These are phyloP conservation scores for Mariannaea elegans DNA, from an alignment of 2,329 filamentous ascomycete species.

Conservation along the genomic window DNA sequence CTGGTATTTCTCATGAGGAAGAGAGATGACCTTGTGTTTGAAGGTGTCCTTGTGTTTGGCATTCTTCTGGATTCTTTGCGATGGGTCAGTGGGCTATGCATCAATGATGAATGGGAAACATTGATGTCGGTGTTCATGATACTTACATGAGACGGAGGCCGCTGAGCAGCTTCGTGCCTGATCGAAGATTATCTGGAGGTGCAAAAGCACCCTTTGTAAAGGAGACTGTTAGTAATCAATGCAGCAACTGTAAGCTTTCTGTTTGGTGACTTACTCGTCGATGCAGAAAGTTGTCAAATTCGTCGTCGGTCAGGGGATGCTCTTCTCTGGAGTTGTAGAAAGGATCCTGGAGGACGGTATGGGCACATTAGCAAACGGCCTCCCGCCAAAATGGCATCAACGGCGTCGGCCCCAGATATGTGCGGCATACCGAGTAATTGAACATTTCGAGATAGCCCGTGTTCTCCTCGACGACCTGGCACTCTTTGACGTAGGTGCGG, in stretches of 20 bases:
- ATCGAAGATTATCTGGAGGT: constrained; percentile 52
- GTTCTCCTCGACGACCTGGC: constrained; percentile 58
- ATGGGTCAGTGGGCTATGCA: constrained; percentile 4
- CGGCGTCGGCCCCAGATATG: not conserved
- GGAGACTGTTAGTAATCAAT: not conserved
- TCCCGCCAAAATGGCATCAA: not conserved
- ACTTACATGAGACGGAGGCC: constrained; percentile 66
- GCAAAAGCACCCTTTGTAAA: constrained; percentile 62
- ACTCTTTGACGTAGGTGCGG: constrained; percentile 56
- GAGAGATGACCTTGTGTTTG: constrained; percentile 61
- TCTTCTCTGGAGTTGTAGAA: constrained; percentile 60
- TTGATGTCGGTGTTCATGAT: not conserved
- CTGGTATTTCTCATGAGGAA: constrained; percentile 60
- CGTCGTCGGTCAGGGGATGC: constrained; percentile 60
- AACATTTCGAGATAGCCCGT: constrained; percentile 67
- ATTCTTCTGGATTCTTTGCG: constrained; percentile 62
- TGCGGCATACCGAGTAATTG: constrained; percentile 63
- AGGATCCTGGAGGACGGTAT: constrained; percentile 52
- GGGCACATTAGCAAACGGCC: not conserved
- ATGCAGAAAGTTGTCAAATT: constrained; percentile 66
- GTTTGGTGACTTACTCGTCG: constrained; percentile 52
- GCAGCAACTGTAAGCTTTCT: too few species aligned
- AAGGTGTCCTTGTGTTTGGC: constrained; percentile 68
- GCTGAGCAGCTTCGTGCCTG: constrained; percentile 56
- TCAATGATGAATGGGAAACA: not conserved